Evolutionary conservation across 371 early-diverging fungal species (phyloP).

Genomic region (Mortierella sp.): DNA sequence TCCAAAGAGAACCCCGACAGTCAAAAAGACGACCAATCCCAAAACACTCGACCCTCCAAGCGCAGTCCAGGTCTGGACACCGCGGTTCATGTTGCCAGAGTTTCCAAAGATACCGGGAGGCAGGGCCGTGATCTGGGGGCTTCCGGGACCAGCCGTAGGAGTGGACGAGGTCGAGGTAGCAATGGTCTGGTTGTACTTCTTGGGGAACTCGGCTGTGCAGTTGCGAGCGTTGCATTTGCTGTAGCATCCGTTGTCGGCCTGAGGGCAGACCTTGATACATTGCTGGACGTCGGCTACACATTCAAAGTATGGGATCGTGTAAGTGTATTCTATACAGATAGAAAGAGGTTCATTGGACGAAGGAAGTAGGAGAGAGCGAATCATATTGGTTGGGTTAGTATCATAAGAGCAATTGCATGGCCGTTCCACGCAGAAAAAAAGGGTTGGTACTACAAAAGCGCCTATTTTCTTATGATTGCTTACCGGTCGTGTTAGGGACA

Average conservation of each 20-base stretch:
- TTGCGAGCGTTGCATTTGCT: slow-evolving; percentile 32
- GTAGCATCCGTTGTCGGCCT: slow-evolving; percentile 42
- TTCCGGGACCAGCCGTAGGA: slow-evolving; percentile 48
- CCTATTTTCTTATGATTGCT: slow-evolving; percentile 4
- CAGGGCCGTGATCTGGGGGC: slow-evolving; percentile 78
- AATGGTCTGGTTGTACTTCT: slow-evolving; percentile 50
- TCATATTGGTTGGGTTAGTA: neutral
- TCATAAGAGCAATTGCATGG: neutral
- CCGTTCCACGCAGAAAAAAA: neutral
- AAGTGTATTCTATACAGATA: slow-evolving; percentile 47
- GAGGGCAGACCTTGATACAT: slow-evolving; percentile 38
- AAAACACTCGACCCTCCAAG: slow-evolving; percentile 47
- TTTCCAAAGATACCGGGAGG: slow-evolving; percentile 85
- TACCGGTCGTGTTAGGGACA: slow-evolving; percentile 43
- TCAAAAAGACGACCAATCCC: slow-evolving; percentile 52
- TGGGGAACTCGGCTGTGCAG: slow-evolving; percentile 53
- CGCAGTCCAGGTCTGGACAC: slow-evolving; percentile 29
- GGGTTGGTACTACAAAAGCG: neutral
- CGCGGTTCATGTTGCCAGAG: slow-evolving; percentile 73
- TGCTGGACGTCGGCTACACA: slow-evolving; percentile 45
- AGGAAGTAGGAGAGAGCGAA: neutral
- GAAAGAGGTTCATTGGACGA: neutral
- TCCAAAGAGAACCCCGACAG: slow-evolving; percentile 43
- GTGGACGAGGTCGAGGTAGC: slow-evolving; percentile 27
- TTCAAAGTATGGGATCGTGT: slow-evolving; percentile 58